These are phyloP conservation scores for Hypoxylon sp. DNA, from an alignment of 2,329 filamentous ascomycete genomes.

Conservation along the genomic window DNA sequence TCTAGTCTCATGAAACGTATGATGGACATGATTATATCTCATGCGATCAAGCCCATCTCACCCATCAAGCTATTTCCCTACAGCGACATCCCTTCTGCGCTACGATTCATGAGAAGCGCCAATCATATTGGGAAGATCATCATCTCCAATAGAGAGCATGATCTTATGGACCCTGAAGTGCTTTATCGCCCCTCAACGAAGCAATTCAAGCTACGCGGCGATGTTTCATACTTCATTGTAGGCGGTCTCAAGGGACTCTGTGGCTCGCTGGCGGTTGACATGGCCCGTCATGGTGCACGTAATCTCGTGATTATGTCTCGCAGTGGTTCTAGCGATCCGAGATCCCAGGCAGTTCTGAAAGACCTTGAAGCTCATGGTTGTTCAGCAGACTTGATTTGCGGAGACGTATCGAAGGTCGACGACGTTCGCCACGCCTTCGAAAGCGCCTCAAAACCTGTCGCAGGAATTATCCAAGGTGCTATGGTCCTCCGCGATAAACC, in stretches of 20 bases:
- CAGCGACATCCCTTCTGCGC: slow-evolving; percentile 41
- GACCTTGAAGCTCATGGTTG: not conserved
- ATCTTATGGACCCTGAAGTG: slow-evolving; percentile 36
- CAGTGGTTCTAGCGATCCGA: not conserved
- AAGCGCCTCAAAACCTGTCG: slow-evolving; percentile 21
- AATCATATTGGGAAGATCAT: slow-evolving; percentile 53
- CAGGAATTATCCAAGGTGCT: slow-evolving; percentile 37
- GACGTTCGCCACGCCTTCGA: slow-evolving; percentile 20
- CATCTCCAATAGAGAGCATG: slow-evolving; percentile 39
- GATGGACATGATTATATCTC: not conserved
- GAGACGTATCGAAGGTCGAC: slow-evolving; percentile 18
- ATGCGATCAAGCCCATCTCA: slow-evolving; percentile 39
- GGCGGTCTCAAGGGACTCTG: slow-evolving; percentile 50
- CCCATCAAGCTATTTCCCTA: slow-evolving; percentile 44
- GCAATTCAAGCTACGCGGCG: slow-evolving; percentile 34
- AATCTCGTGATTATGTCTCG: slow-evolving; percentile 38
- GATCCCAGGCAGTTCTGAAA: not conserved
- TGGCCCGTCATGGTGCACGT: slow-evolving; percentile 47
- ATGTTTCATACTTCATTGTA: slow-evolving; percentile 48
- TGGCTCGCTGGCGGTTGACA: slow-evolving; percentile 45
- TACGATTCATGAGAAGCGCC: slow-evolving; percentile 46
- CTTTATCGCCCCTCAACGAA: slow-evolving; percentile 30
- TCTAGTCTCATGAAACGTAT: not conserved
- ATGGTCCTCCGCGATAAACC: slow-evolving; percentile 36
- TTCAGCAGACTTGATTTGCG: slow-evolving; percentile 2